Evolutionary conservation across 257 asterid species (phyloP), one percentile per base, ranked within the genome.

Genomic region (Nemophila menziesii): DNA sequence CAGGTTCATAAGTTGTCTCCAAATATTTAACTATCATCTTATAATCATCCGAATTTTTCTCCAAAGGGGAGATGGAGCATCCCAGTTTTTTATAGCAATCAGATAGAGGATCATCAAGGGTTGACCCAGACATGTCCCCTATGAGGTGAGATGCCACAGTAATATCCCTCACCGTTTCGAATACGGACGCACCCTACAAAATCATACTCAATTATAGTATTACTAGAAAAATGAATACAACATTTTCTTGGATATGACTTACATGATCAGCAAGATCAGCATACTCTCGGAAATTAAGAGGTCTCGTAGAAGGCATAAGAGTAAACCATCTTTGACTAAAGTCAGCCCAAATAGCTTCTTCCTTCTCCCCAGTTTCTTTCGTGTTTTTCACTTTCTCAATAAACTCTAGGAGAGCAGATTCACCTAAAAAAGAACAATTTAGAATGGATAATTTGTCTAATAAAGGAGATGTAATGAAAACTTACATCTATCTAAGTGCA

Each of bases 1-100:
- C 61, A n/a, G 89, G 94, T 16, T 85, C 93, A 12, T 72, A 90
- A 18, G 99, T 85, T 49, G 49, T 85, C 67, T 79, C 81, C 33
- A 90, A 67, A 51, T 90, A 85, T 3, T 61, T 71, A 6, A 78
- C 62, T 53, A 85, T 60, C 94, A 90, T 78, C 69, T 71, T 77
- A 63, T 74, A 90, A 42, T 90, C 94, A 14, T 75, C 80, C 0
- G 70, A 8, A 0, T 77, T 93, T 52, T 57, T 67, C 21, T 72
- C 86, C 27, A 90, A 16, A 0, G 77, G 51, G 12, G 85, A 54
- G 20, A 81, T 5, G 18, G 81, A 60, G 58, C 98, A 85, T 0
- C 79, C 84, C 55, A 90, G 22, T 49, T 74, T 81, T 77, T 74
- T 63, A 22, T 90, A 90, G 26, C 74, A 64, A 1, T 89, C 94